Base-by-base conservation (phyloP, 306 rosid genomes). In the Begonia fuchsioides region DNA sequence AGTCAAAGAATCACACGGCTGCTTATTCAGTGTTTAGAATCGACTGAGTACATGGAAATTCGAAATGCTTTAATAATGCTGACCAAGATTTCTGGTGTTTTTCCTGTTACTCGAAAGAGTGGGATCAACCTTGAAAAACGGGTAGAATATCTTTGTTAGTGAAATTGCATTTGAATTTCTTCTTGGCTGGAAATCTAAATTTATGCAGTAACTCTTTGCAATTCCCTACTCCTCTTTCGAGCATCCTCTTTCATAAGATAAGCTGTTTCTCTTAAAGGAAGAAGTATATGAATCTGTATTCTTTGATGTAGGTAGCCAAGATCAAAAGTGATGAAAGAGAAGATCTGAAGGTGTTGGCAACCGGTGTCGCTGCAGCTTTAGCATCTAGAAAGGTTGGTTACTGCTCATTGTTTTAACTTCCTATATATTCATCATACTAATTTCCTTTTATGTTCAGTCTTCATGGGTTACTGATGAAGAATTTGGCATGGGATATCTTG, bases 261-360 rank as follows among this genome's bases (percentile, higher is more conserved):
- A 26, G 35, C 7, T 26, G 35, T 26, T 26, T 26, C 35, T 26
- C 35, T 26, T 2, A 26, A 26, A 26, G 32, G 7, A 26, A 26
- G 35, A 26, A 19, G 4, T 19, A 19, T 26, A 26, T 26, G 35
- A 26, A 26, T 26, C 8, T 26, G 8, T 26, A 3, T 26, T 26
- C 35, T 43, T 59, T 32, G 56, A 12, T 73, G 66, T 62, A 90
- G 98, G 96, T 90, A 13, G 78, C 83, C 59, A 90, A 90, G 87
- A 90, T 90, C 65, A 90, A 90, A 71, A 76, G 75, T 62, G 98
- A 90, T 53, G 98, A 82, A 56, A 90, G 96, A 68, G 98, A 90
- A 69, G 98, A 90, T 76, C 87, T 90, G 49, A 90, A 90, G 77
- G 98, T 90, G 65, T 73, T 90, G 72, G 98, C 98, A 50, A 90